A percentile compares a stretch with the other conserved stretches of the same genome.
phyloP scores from a whole-genome alignment of 225 moss, liverwort and hornwort genomes.

The Neckera pumila region DNA sequence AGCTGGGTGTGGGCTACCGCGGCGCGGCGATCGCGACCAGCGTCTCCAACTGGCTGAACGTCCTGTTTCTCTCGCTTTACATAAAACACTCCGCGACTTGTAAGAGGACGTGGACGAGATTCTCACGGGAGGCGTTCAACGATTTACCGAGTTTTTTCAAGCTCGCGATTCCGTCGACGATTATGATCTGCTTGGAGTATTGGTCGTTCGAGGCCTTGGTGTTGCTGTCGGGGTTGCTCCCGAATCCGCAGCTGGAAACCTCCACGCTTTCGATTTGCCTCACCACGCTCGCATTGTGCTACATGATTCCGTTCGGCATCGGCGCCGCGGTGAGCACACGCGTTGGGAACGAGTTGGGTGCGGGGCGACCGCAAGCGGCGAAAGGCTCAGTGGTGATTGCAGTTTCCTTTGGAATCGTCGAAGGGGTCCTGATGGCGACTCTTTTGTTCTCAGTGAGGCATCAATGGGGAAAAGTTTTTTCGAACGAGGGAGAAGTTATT shows the following conservation, averaged over 20 bases:
- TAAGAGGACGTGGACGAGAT: slow-evolving; percentile 36
- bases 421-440: slow-evolving; percentile 7
- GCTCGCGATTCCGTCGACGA: slow-evolving; percentile 58
- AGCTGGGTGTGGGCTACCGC: slow-evolving; percentile 34
- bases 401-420: neutral
- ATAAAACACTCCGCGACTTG: slow-evolving; percentile 28
- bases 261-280: slow-evolving; percentile 58
- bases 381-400: slow-evolving; percentile 28
- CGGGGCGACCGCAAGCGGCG: slow-evolving; percentile 42
- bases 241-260: slow-evolving; percentile 63
- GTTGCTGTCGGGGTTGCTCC: slow-evolving; percentile 52
- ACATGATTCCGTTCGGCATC: slow-evolving; percentile 54
- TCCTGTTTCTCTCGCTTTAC: slow-evolving; percentile 17
- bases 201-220: slow-evolving; percentile 68
- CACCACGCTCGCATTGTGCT: slow-evolving; percentile 34
- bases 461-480: slow-evolving; percentile 25
- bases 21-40: slow-evolving; percentile 58
- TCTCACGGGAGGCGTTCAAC: slow-evolving; percentile 50
- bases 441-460: slow-evolving; percentile 4
- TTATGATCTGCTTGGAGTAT: slow-evolving; percentile 73
- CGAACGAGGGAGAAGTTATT: slow-evolving; percentile 34
- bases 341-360: slow-evolving; percentile 70
- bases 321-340: slow-evolving; percentile 51
- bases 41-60: slow-evolving; percentile 57
- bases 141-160: slow-evolving; percentile 39